Evolutionary conservation across 768 basidiomycete species (phyloP).

Genomic region (Macrolepiota fuliginosa): DNA sequence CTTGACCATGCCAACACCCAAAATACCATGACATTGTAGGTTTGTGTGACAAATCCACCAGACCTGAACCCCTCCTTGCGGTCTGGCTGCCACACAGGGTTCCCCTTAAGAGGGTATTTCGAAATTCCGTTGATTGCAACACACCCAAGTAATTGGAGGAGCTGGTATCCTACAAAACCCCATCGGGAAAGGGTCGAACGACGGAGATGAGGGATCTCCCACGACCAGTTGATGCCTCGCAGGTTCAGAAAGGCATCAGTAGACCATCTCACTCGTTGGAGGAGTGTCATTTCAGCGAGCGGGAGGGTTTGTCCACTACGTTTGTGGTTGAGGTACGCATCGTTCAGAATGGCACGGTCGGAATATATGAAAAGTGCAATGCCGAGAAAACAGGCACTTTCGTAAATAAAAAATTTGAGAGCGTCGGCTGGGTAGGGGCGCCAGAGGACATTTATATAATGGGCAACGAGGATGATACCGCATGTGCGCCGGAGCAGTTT

Average conservation of each 20-base stretch:
- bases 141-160: neutral
- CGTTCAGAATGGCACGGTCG: conserved; percentile 8
- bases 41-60: neutral
- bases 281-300: neutral
- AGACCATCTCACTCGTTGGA: conserved; percentile 1
- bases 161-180: neutral
- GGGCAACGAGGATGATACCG: neutral
- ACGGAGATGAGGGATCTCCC: neutral
- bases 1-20: neutral
- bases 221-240: neutral
- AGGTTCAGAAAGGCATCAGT: neutral
- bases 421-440: neutral
- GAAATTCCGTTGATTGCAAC: neutral
- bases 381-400: neutral
- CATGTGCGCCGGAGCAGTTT: neutral
- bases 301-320: conserved; percentile 7
- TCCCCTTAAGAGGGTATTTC: neutral
- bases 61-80: neutral
- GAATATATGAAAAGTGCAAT: conserved; percentile 4
- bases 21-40: neutral
- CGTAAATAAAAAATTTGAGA: neutral
- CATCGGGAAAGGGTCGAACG: neutral
- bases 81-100: neutral
- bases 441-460: neutral
- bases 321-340: conserved; percentile 2